phyloP scores from a whole-genome alignment of 176 grass and related monocot genomes.

The Otatea glauca region DNA sequence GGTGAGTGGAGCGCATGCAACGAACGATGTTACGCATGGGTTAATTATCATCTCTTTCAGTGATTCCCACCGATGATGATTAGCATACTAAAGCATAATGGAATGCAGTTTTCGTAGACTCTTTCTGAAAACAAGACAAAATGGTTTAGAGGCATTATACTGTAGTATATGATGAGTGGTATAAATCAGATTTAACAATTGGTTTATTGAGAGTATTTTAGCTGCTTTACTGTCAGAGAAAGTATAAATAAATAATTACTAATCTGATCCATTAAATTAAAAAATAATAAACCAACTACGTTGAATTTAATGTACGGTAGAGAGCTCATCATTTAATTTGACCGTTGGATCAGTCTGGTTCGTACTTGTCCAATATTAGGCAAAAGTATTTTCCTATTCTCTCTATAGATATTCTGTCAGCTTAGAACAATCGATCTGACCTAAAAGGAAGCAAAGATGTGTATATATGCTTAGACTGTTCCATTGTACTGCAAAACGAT shows the following conservation, averaged over 20 bases:
- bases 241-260: too few relatives aligned
- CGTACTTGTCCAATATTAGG: neutral
- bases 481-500: too few relatives aligned
- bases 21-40: neutral
- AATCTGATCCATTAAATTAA: too few relatives aligned
- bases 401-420: neutral
- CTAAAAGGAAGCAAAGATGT: neutral
- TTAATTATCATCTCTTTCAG: neutral
- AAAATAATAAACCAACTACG: too few relatives aligned
- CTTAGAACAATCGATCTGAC: neutral
- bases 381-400: neutral
- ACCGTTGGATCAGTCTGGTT: too few relatives aligned
- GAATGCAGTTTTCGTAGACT: neutral
- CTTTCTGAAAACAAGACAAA: neutral
- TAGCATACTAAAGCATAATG: neutral
- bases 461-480: neutral
- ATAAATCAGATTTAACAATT: too few relatives aligned
- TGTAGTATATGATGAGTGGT: too few relatives aligned
- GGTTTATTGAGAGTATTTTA: too few relatives aligned
- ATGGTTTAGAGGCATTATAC: neutral
- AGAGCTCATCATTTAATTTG: too few relatives aligned
- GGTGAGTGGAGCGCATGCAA: neutral
- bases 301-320: too few relatives aligned
- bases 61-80: too few relatives aligned
- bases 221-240: too few relatives aligned